These are phyloP conservation scores for Phaseolus coccineus DNA, from an alignment of 331 rosid species.

Conservation along the genomic window DNA sequence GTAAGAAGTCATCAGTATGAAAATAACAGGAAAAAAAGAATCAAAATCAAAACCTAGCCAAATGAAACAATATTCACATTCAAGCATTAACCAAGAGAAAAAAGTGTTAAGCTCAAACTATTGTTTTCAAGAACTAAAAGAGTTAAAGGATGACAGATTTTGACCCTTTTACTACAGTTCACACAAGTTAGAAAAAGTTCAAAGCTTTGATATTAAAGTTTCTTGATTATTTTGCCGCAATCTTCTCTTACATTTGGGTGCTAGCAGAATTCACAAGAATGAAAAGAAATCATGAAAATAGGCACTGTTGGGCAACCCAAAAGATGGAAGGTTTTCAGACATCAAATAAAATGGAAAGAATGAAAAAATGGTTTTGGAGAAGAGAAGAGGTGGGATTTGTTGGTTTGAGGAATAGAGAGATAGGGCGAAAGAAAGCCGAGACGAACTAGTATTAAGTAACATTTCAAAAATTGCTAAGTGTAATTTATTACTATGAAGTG, in stretches of 20 bases:
- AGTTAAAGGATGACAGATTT: background rate
- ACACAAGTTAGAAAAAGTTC: background rate
- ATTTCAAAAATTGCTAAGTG: background rate
- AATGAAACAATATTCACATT: slow-evolving; percentile 27
- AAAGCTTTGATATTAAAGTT: background rate
- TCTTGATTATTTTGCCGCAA: slow-evolving; percentile 26
- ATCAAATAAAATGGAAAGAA: background rate
- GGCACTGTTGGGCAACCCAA: slow-evolving; percentile 23
- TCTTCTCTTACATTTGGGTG: background rate
- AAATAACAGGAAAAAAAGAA: background rate
- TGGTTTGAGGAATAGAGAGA: slow-evolving; percentile 33
- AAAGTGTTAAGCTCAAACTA: background rate
- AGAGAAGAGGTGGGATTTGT: slow-evolving; percentile 14
- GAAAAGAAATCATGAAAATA: slow-evolving; percentile 31
- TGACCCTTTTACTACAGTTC: background rate
- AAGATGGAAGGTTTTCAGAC: background rate
- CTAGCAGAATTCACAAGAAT: slow-evolving; percentile 34
- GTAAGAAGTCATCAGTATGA: background rate
- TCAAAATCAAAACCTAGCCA: slow-evolving; percentile 17
- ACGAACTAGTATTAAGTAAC: background rate
- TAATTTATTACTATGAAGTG: background rate
- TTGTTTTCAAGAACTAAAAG: background rate
- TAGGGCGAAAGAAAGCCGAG: slow-evolving; percentile 38
- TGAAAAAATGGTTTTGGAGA: slow-evolving; percentile 33
- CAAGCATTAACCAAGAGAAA: slow-evolving; percentile 36